These are phyloP conservation scores for Pleurotus tuoliensis DNA, from an alignment of 768 basidiomycete genomes.

Conservation along the genomic window DNA sequence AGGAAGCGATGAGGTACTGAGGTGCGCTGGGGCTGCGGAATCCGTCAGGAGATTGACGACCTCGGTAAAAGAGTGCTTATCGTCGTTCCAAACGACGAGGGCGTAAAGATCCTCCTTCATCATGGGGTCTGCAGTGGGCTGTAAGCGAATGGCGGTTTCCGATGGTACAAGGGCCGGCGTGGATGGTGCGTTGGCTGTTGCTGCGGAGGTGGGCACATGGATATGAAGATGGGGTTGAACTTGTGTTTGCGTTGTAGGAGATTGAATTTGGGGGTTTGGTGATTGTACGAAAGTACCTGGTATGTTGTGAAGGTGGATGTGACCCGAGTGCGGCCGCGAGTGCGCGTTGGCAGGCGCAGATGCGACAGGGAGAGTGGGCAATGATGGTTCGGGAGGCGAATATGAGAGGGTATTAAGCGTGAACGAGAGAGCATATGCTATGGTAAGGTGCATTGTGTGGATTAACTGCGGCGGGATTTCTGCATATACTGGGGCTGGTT, in stretches of 20 bases:
- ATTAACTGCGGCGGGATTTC: conserved; percentile 58
- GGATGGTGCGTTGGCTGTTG: not conserved
- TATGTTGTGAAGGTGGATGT: conserved; percentile 2
- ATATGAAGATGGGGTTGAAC: not conserved
- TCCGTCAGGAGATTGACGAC: conserved; percentile 72
- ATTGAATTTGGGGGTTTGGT: not conserved
- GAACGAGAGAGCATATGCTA: conserved; percentile 79
- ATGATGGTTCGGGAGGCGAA: conserved; percentile 72
- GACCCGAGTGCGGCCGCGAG: not conserved
- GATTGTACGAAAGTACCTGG: conserved; percentile 1
- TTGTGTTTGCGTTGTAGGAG: not conserved
- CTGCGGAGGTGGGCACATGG: not conserved
- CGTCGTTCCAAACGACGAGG: conserved; percentile 93
- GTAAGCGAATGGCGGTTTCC: conserved; percentile 67
- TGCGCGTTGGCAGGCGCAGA: not conserved
- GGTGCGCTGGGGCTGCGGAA: conserved; percentile 27
- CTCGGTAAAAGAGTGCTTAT: conserved; percentile 92
- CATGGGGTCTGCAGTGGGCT: conserved; percentile 76
- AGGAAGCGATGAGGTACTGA: not conserved
- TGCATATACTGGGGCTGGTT: not conserved
- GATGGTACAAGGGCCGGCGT: conserved; percentile 36
- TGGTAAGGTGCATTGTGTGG: conserved; percentile 69
- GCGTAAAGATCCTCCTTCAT: conserved; percentile 70
- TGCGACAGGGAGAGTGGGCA: not conserved
- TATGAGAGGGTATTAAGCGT: conserved; percentile 78